phyloP scores from a whole-genome alignment of 2,329 filamentous ascomycete species.

The Ambrosiella cleistominuta region DNA sequence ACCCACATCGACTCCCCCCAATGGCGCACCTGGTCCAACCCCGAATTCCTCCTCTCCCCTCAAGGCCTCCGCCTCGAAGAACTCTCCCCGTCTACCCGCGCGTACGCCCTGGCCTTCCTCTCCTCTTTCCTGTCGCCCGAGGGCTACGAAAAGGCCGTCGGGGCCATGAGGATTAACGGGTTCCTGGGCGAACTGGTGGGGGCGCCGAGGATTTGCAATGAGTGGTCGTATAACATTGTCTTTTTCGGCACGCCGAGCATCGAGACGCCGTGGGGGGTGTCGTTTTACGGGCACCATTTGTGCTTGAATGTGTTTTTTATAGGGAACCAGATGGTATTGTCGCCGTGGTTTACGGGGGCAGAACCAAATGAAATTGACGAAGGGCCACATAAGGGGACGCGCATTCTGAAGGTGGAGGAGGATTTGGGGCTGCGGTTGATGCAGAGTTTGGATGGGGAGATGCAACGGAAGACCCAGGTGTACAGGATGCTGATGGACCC shows the following conservation, averaged over 20 bases:
- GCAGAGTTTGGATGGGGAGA: slow-evolving; percentile 36
- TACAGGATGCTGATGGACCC: slow-evolving; percentile 45
- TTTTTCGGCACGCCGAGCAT: slow-evolving; percentile 47
- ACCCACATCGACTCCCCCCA: slow-evolving; percentile 53
- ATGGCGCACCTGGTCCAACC: slow-evolving; percentile 56
- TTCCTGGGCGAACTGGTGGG: slow-evolving; percentile 54
- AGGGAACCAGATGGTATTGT: slow-evolving; percentile 45
- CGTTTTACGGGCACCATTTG: slow-evolving; percentile 64
- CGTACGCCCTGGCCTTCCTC: slow-evolving; percentile 37
- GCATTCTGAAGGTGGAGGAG: slow-evolving; percentile 49
- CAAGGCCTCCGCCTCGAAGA: slow-evolving; percentile 58
- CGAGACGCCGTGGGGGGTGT: slow-evolving; percentile 48
- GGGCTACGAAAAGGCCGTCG: slow-evolving; percentile 52
- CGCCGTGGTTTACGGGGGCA: slow-evolving; percentile 63
- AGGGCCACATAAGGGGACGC: slow-evolving; percentile 43
- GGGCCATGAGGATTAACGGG: slow-evolving; percentile 56
- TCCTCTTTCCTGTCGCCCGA: slow-evolving; percentile 44
- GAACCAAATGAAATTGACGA: slow-evolving; percentile 60
- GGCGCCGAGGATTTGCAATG: slow-evolving; percentile 47
- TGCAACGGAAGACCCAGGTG: slow-evolving; percentile 34
- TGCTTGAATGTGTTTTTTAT: slow-evolving; percentile 56
- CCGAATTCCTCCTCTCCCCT: slow-evolving; percentile 51
- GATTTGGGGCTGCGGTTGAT: slow-evolving; percentile 48
- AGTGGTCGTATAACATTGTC: slow-evolving; percentile 60
- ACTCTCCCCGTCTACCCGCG: slow-evolving; percentile 23